These are phyloP conservation scores for Suillus weaverae DNA, from an alignment of 768 basidiomycete species.

Conservation along the genomic window DNA sequence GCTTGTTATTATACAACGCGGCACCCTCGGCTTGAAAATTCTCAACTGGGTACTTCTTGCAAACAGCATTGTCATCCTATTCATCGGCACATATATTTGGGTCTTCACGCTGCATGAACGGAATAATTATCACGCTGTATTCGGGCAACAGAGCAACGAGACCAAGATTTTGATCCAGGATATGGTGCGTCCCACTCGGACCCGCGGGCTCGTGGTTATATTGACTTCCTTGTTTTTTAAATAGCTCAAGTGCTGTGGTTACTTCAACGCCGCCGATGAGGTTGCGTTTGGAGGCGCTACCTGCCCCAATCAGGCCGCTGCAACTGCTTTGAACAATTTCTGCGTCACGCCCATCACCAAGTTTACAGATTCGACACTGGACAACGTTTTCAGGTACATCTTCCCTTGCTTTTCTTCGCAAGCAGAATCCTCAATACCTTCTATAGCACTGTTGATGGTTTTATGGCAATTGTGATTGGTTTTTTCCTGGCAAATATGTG, in stretches of 20 bases:
- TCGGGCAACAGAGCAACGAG: slow-evolving; percentile 44
- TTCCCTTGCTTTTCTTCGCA: not conserved
- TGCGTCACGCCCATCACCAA: slow-evolving; percentile 72
- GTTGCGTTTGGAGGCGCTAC: slow-evolving; percentile 62
- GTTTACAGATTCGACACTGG: slow-evolving; percentile 71
- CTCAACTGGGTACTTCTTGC: slow-evolving; percentile 75
- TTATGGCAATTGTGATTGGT: slow-evolving; percentile 74
- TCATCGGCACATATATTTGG: slow-evolving; percentile 79
- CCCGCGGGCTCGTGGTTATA: not conserved
- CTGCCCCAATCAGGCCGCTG: slow-evolving; percentile 47
- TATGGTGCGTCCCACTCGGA: slow-evolving; percentile 44
- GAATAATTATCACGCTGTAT: slow-evolving; percentile 61
- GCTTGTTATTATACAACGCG: slow-evolving; percentile 66
- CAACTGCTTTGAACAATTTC: slow-evolving; percentile 45
- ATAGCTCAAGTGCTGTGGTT: slow-evolving; percentile 85
- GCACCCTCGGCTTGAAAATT: slow-evolving; percentile 66
- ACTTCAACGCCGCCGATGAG: slow-evolving; percentile 65
- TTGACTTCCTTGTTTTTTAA: not conserved
- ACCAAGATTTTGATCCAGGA: slow-evolving; percentile 68
- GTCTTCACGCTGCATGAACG: slow-evolving; percentile 76
- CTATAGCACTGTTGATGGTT: slow-evolving; percentile 70
- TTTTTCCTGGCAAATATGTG: slow-evolving; percentile 82
- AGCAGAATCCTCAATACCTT: not conserved
- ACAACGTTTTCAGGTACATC: slow-evolving; percentile 84
- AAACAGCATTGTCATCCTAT: slow-evolving; percentile 59